These are phyloP conservation scores for Colletotrichum sp. DNA, from an alignment of 2,329 filamentous ascomycete genomes.

Conservation along the genomic window DNA sequence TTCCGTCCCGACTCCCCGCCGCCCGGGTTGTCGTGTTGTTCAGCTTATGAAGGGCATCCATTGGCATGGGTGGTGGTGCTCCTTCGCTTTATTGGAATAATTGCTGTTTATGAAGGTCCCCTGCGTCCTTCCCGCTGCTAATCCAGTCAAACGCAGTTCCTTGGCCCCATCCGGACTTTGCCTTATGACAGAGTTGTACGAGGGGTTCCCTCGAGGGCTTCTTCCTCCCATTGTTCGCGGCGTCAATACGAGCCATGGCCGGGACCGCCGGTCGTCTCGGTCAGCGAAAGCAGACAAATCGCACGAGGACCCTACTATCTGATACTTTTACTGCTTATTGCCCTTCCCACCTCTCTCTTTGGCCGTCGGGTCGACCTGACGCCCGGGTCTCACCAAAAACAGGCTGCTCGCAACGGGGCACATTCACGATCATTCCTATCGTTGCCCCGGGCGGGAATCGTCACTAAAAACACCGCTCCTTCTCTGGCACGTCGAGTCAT, in stretches of 20 bases:
- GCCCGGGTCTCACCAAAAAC: background rate
- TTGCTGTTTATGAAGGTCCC: background rate
- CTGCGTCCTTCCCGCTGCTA: background rate
- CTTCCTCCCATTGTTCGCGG: background rate
- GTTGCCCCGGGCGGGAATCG: background rate
- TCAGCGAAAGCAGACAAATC: background rate
- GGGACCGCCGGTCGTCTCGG: constrained; percentile 6
- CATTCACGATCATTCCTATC: background rate
- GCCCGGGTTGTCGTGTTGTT: background rate
- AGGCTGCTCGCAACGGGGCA: background rate
- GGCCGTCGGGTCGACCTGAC: background rate
- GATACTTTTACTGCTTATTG: background rate
- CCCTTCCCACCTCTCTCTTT: background rate
- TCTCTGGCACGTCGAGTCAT: constrained; percentile 16
- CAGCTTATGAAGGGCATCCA: background rate
- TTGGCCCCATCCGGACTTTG: background rate
- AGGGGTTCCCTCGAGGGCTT: background rate
- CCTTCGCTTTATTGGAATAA: background rate
- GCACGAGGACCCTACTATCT: background rate
- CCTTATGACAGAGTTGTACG: background rate
- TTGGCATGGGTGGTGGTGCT: background rate
- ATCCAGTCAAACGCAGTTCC: background rate
- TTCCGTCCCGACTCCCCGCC: background rate
- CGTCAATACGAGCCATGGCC: background rate
- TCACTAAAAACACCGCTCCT: background rate